Conservation (phyloP, 805 yeast genomes). For the Ogataea allantospora region DNA sequence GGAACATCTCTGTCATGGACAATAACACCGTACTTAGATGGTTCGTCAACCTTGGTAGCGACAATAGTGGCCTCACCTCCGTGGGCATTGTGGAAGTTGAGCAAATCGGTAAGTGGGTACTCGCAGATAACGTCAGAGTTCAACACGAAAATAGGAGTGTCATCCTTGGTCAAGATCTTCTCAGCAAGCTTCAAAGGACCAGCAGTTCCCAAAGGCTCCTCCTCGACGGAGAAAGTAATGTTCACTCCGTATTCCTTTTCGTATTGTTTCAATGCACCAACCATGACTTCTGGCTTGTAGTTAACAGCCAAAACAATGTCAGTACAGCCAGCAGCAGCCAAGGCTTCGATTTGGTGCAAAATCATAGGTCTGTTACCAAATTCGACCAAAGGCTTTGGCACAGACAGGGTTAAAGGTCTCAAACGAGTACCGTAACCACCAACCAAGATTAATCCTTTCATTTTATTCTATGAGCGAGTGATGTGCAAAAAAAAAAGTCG, state of each 20-base stretch:
- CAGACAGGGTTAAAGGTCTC: constrained; percentile 94
- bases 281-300: constrained; percentile 99
- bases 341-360: constrained; percentile 95
- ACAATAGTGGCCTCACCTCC: constrained; percentile 99
- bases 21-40: constrained; percentile 98
- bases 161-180: constrained; percentile 87
- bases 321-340: constrained; percentile 97
- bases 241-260: constrained; percentile 91
- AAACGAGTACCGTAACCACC: constrained; percentile 99
- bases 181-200: constrained; percentile 99
- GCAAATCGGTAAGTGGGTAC: constrained; percentile 92
- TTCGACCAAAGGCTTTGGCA: constrained; percentile 96
- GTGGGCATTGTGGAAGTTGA: constrained; percentile 89
- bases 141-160: constrained; percentile 93
- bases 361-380: constrained; percentile 99
- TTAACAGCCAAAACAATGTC: constrained; percentile 98
- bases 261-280: constrained; percentile 87
- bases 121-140: constrained; percentile 99
- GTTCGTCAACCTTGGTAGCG: constrained; percentile 99
- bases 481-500: constrained; percentile 7
- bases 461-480: constrained; percentile 30
- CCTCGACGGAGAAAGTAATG: constrained; percentile 97
- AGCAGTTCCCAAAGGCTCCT: constrained; percentile 99
- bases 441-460: constrained; percentile 97
- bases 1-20: constrained; percentile 95